Evolutionary conservation across 768 basidiomycete species (phyloP), one percentile per base, ranked within the genome.

Genomic region (Agrocybe praecox): DNA sequence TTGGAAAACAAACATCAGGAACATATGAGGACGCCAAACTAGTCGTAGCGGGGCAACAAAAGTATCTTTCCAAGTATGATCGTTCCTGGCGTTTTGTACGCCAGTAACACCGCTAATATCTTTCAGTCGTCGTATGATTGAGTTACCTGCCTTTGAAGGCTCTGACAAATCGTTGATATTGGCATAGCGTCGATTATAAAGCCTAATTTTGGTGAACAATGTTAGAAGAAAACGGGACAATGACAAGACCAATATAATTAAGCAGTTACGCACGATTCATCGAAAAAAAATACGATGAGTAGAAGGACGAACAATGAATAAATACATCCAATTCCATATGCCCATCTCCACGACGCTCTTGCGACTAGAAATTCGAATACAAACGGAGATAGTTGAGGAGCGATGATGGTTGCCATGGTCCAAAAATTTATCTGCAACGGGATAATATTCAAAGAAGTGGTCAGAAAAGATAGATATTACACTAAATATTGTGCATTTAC

Each of bases 381-480:
- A 63, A 87, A 88, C 0, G 88, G 88, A 2, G 85, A 86, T 10
- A 83, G 62, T 73, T 85, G 85, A 10, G 83, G 85, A 14, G 85
- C 85, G 24, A 87, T 67, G 63, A 89, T 80, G 72, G 88, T 87
- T 1, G 87, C 88, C 80, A 89, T 84, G 2, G 87, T 88, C 88
- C 87, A 88, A 49, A 85, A 70, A 60, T 86, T 87, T 33, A 89
- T 76, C 85, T 87, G 56, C 14, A 6, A 23, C 12, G 17, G 26
- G 17, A 15, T 45, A 34, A 24, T 40, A 23, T 21, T 8, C 18
- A 29, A 22, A 15, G 4, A n/a, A n/a, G n/a, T n/a, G 15, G 29
- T 14, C 12, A 51, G 6, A 22, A 40, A 3, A 12, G 9, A 29
- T 29, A n/a, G 36, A n/a, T 3, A 12, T 4, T 15, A n/a, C n/a